Percentiles rank a stretch among this genome's conserved stretches.
These are phyloP conservation scores for Iris macrosiphon DNA, from an alignment of 106 monocot species.

Conservation along the genomic window DNA sequence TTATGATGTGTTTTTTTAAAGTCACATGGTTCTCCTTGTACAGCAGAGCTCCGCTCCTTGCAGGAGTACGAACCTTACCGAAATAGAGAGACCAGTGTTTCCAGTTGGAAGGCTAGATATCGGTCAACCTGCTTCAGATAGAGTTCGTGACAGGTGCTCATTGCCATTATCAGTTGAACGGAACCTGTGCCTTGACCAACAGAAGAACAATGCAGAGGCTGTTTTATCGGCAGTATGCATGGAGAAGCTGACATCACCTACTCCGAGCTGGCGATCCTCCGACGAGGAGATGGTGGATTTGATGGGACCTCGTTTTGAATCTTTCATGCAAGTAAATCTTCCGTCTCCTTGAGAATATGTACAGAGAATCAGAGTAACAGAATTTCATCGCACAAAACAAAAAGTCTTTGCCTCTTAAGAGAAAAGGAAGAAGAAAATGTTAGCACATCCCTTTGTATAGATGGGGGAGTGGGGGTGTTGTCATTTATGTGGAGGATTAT, in stretches of 20 bases:
- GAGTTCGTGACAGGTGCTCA: slow-evolving; percentile 13
- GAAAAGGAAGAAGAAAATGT: no score
- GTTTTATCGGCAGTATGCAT: slow-evolving; percentile 32
- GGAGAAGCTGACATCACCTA: slow-evolving; percentile 21
- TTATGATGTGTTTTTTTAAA: no score
- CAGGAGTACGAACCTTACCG: slow-evolving; percentile 6
- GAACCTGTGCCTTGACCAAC: slow-evolving; percentile 5
- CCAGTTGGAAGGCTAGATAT: neutral
- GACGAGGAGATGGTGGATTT: slow-evolving; percentile 62
- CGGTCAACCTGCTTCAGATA: slow-evolving; percentile 5
- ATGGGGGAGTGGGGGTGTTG: no score
- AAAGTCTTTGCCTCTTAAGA: no score
- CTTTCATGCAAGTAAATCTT: slow-evolving; percentile 31
- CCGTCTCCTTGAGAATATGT: slow-evolving; percentile 13
- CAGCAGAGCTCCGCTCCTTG: slow-evolving; percentile 28
- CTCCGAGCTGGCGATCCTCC: slow-evolving; percentile 18
- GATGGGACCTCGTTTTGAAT: slow-evolving; percentile 60
- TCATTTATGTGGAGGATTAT: no score
- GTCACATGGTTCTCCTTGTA: neutral
- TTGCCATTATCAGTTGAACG: slow-evolving; percentile 16
- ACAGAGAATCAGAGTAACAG: no score
- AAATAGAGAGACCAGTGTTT: slow-evolving; percentile 2
- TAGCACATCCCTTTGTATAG: no score
- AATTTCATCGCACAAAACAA: no score
- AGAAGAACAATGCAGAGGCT: slow-evolving; percentile 3